These are phyloP conservation scores for Paraphaeosphaeria minitans DNA, from an alignment of 2,329 filamentous ascomycete species.

Conservation along the genomic window DNA sequence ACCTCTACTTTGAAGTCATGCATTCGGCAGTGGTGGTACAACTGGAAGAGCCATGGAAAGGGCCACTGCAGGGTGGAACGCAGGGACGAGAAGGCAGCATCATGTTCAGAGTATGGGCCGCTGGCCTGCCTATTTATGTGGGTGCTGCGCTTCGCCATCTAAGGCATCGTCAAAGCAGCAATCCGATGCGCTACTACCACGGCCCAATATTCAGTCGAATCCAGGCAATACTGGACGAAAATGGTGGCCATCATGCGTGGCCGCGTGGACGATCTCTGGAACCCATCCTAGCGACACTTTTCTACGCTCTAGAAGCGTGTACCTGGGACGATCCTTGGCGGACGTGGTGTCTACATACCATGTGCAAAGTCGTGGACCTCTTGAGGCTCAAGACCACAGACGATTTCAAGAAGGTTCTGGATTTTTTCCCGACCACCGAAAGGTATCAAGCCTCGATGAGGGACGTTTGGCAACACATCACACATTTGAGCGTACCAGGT, in stretches of 20 bases:
- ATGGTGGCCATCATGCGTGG: constrained; percentile 20
- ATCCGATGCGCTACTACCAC: constrained; percentile 3
- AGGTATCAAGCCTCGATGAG: constrained; percentile 10
- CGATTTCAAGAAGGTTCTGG: constrained; percentile 25
- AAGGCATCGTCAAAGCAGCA: constrained; percentile 7
- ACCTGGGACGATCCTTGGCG: constrained; percentile 17
- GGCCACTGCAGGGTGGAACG: constrained; percentile 6
- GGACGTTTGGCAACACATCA: constrained; percentile 24
- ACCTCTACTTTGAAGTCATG: constrained; percentile 27
- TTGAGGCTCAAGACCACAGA: constrained; percentile 23
- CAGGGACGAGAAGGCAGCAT: constrained; percentile 16
- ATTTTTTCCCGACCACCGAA: constrained; percentile 23
- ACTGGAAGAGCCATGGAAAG: constrained; percentile 23
- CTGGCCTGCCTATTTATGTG: constrained; percentile 21
- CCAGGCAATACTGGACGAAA: constrained; percentile 14
- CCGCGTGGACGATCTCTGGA: constrained; percentile 25
- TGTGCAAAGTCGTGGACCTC: constrained; percentile 16
- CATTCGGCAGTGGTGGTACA: constrained; percentile 14
- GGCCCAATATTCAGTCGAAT: constrained; percentile 19
- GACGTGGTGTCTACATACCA: constrained; percentile 17
- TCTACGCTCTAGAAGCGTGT: constrained; percentile 26
- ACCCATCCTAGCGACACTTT: constrained; percentile 23
- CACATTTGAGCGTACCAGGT: constrained; percentile 7
- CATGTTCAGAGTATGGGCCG: constrained; percentile 26
- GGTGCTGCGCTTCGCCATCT: constrained; percentile 23